phyloP scores from a whole-genome alignment of 2,329 filamentous ascomycete genomes.

The Simplicillium aogashimaense region DNA sequence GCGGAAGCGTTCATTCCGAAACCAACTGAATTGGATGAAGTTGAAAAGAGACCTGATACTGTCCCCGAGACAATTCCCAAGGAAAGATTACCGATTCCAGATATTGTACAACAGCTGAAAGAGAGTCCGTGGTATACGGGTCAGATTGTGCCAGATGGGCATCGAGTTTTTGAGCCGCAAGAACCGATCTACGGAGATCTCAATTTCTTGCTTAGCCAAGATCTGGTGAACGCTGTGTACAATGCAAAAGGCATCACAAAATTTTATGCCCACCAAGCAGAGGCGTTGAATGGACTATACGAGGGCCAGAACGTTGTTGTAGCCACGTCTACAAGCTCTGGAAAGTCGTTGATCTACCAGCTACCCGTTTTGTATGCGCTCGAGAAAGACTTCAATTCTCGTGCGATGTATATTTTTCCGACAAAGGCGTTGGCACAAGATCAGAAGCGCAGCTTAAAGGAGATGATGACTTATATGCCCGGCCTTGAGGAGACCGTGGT shows the following conservation, averaged over 20 bases:
- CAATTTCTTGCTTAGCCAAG: slow-evolving; percentile 77
- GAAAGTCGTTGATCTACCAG: slow-evolving; percentile 97
- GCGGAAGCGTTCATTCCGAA: slow-evolving; percentile 52
- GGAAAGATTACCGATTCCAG: slow-evolving; percentile 68
- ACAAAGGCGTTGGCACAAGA: slow-evolving; percentile 96
- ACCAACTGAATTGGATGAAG: slow-evolving; percentile 33
- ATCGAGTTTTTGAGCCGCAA: slow-evolving; percentile 83
- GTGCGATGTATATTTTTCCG: slow-evolving; percentile 96
- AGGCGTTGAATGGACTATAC: slow-evolving; percentile 82
- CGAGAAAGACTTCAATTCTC: slow-evolving; percentile 63
- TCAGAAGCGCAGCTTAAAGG: slow-evolving; percentile 78
- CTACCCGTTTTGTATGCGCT: slow-evolving; percentile 82
- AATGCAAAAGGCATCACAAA: slow-evolving; percentile 80
- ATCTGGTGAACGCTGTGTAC: slow-evolving; percentile 90
- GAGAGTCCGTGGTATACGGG: slow-evolving; percentile 77
- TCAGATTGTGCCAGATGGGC: slow-evolving; percentile 88
- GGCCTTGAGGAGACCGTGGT: slow-evolving; percentile 67
- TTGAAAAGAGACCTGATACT: slow-evolving; percentile 13
- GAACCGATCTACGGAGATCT: slow-evolving; percentile 74
- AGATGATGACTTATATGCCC: slow-evolving; percentile 73
- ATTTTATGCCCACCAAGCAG: slow-evolving; percentile 85
- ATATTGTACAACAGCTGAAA: slow-evolving; percentile 80
- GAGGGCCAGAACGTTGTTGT: slow-evolving; percentile 82
- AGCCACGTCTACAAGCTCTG: slow-evolving; percentile 89
- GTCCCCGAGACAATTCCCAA: slow-evolving; percentile 56